Conservation (phyloP, 108 stramenopile species). For the Chaetoceros tenuissimus region DNA sequence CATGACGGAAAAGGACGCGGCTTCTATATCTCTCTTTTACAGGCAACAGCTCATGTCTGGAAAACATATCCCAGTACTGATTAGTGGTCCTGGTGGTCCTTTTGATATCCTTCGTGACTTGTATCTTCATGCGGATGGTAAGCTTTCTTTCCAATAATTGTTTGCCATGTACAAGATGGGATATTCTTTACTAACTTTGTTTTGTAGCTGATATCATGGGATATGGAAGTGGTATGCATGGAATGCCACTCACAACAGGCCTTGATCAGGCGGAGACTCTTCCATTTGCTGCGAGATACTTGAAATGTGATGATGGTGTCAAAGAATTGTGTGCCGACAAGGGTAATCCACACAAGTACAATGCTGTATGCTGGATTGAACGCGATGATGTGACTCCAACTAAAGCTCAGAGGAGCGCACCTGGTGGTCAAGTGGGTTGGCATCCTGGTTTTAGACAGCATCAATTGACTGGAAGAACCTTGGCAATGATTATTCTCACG, state of each 20-base stretch:
- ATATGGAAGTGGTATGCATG: constrained; percentile 39
- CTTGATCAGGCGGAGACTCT: constrained; percentile 37
- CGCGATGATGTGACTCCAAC: constrained; percentile 42
- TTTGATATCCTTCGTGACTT: constrained; percentile 52
- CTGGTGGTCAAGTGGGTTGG: constrained; percentile 33
- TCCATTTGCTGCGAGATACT: constrained; percentile 53
- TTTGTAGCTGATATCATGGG: constrained; percentile 48
- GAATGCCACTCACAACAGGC: constrained; percentile 38
- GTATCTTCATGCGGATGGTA: constrained; percentile 55
- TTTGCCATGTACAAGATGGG: background rate
- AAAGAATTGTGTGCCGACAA: constrained; percentile 30
- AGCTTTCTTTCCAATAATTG: background rate
- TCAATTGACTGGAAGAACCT: constrained; percentile 54
- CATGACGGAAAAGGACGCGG: constrained; percentile 20
- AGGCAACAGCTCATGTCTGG: constrained; percentile 57
- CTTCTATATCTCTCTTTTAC: constrained; percentile 45
- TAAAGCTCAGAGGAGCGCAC: constrained; percentile 15
- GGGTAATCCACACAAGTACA: constrained; percentile 40
- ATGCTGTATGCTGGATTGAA: constrained; percentile 59
- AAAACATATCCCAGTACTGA: constrained; percentile 55
- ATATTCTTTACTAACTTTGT: background rate
- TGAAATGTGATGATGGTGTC: constrained; percentile 45
- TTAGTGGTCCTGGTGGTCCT: constrained; percentile 24
- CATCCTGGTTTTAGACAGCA: constrained; percentile 73
- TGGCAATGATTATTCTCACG: constrained; percentile 45